These are phyloP conservation scores for Ophiostoma populinum DNA, from an alignment of 2,329 filamentous ascomycete species.

Conservation along the genomic window DNA sequence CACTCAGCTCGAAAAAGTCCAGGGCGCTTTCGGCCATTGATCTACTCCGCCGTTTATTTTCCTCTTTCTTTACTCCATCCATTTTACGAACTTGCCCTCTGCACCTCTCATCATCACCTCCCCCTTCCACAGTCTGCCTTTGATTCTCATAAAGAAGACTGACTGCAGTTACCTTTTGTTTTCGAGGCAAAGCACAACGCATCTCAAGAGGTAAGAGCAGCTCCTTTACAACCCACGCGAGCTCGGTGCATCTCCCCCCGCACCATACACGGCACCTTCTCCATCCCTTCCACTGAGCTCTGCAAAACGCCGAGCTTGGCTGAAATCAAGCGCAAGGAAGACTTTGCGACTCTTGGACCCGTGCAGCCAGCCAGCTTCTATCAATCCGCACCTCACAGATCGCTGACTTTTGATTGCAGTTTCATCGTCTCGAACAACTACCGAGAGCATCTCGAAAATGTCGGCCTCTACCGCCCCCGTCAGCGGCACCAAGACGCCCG, in stretches of 20 bases:
- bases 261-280: no score
- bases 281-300: no score
- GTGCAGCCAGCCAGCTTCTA: no score
- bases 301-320: no score
- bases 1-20: constrained; percentile 5
- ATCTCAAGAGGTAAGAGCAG: constrained; percentile 1
- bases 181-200: background rate
- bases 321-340: no score
- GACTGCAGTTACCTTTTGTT: background rate
- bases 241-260: no score
- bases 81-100: constrained; percentile 2
- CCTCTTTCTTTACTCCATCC: constrained; percentile 5
- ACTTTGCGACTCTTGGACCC: no score
- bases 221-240: no score
- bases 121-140: background rate
- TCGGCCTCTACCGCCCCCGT: constrained; percentile 31
- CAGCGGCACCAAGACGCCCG: constrained; percentile 28
- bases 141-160: constrained; percentile 1
- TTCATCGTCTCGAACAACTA: no score
- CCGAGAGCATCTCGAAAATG: constrained; percentile 25
- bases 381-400: no score
- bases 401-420: no score
- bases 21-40: constrained; percentile 2
- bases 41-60: constrained; percentile 6
- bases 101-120: constrained; percentile 3